These are phyloP conservation scores for Simplicillium aogashimaense DNA, from an alignment of 2,329 filamentous ascomycete species.

Conservation along the genomic window DNA sequence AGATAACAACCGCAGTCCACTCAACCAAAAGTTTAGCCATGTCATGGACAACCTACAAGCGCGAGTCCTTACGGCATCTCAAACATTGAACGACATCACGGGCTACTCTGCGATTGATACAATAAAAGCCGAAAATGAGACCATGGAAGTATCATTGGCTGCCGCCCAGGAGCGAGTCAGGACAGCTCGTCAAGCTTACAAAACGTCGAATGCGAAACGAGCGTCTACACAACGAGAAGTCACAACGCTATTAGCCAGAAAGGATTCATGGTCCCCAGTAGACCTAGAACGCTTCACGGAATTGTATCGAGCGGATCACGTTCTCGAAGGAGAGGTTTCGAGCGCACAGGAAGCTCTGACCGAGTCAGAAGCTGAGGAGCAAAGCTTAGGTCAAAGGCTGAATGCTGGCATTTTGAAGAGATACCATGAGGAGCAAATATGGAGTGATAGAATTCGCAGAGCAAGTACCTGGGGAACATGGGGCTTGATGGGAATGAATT, in stretches of 20 bases:
- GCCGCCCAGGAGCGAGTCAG: conserved; percentile 57
- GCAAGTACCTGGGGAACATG: conserved; percentile 99
- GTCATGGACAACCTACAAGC: conserved; percentile 86
- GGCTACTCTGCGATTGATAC: conserved; percentile 88
- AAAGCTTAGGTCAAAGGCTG: conserved; percentile 65
- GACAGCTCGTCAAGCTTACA: conserved; percentile 64
- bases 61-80: conserved; percentile 74
- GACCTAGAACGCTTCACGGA: conserved; percentile 93
- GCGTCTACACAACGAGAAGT: conserved; percentile 92
- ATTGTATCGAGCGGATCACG: conserved; percentile 85
- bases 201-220: conserved; percentile 72
- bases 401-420: conserved; percentile 77
- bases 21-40: conserved; percentile 22
- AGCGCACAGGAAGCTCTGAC: conserved; percentile 62
- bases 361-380: conserved; percentile 68
- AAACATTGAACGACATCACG: conserved; percentile 86
- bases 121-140: conserved; percentile 68
- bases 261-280: conserved; percentile 77
- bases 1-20: conserved; percentile 20
- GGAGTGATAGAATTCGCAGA: conserved; percentile 92
- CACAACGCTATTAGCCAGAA: conserved; percentile 84
- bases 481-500: conserved; percentile 95
- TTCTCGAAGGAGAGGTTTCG: conserved; percentile 77
- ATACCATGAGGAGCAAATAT: conserved; percentile 98
- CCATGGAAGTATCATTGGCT: conserved; percentile 49